A percentile compares a stretch with the other conserved stretches of the same genome.
These are phyloP conservation scores for Cenococcum geophilum DNA, from an alignment of 495 filamentous ascomycete genomes.

Conservation along the genomic window DNA sequence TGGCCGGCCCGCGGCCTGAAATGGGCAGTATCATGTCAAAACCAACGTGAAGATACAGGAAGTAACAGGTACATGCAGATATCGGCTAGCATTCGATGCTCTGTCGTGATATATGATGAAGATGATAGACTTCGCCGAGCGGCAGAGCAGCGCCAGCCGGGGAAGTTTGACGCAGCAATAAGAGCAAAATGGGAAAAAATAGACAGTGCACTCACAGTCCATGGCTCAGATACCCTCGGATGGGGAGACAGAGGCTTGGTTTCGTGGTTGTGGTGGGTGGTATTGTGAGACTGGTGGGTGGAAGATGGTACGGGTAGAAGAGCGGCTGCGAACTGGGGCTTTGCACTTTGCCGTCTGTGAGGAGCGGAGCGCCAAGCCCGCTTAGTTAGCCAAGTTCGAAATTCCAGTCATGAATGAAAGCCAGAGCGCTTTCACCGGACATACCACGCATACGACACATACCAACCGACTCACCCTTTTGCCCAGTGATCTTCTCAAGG, in stretches of 20 bases:
- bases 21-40: background rate
- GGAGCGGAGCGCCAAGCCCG: background rate
- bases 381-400: background rate
- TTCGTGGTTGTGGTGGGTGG: constrained; percentile 6
- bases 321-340: too few species aligned
- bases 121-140: constrained; percentile 23
- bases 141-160: constrained; percentile 1
- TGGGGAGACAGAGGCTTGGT: background rate
- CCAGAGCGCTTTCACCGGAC: background rate
- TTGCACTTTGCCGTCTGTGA: background rate
- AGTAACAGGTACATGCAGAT: background rate
- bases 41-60: background rate
- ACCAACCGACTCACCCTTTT: background rate
- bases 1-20: constrained; percentile 16
- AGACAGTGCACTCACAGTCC: constrained; percentile 36
- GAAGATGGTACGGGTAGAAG: background rate
- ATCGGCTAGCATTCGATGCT: constrained; percentile 10
- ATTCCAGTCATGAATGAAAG: background rate
- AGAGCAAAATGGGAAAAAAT: constrained; percentile 3
- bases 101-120: constrained; percentile 29
- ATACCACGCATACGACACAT: background rate
- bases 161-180: background rate
- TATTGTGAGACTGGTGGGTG: constrained; percentile 9
- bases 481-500: too few species aligned
- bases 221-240: constrained; percentile 32